Evolutionary conservation across 106 monocot genomes (phyloP), one percentile per base, ranked within the genome.

Genomic region (Chionographis japonica): DNA sequence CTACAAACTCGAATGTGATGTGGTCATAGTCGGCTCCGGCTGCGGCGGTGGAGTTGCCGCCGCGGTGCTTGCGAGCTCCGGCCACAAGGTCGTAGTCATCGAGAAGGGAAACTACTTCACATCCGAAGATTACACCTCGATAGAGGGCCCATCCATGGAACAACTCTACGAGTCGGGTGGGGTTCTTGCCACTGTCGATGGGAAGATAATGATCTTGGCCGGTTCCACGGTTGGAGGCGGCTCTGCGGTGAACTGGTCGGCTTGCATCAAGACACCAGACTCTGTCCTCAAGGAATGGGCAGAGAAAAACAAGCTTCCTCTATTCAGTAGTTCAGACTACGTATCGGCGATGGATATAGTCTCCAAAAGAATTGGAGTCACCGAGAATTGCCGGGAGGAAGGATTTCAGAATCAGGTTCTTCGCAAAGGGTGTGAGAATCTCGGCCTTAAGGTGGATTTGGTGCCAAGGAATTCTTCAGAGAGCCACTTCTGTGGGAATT

Each of bases 101-200:
- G 95, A 95, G 82, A 95, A 95, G 68, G 95, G 95, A 0, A 80
- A 82, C 68, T 95, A 95, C 76, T 92, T 84, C 68, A 84, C 86
- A 6, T 61, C 75, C 4, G 50, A 75, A 52, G 92, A 95, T 46
- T 92, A 86, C 72, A 91, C 95, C 19, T 75, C 73, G 4, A n/a
- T 87, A 3, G 90, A 90, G 68, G 83, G 19, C 14, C 76, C 73
- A 2, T 79, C 90, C 0, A 69, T 83, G 77, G 72, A 78, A 4
- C 68, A 83, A 9, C 9, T 90, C 72, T 90, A 90, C 40, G 90
- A 90, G 54, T 67, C 72, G 3, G 86, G 90, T 0, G 90, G 90
- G 4, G 52, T 75, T 49, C 17, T 86, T 0, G 46, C 65, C 27
- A 79, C 80, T 35, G 2, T 72, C 12, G 80, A 86, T 50, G 80